Conservation (phyloP, 306 rosid genomes). For the Sesbania bispinosa region DNA sequence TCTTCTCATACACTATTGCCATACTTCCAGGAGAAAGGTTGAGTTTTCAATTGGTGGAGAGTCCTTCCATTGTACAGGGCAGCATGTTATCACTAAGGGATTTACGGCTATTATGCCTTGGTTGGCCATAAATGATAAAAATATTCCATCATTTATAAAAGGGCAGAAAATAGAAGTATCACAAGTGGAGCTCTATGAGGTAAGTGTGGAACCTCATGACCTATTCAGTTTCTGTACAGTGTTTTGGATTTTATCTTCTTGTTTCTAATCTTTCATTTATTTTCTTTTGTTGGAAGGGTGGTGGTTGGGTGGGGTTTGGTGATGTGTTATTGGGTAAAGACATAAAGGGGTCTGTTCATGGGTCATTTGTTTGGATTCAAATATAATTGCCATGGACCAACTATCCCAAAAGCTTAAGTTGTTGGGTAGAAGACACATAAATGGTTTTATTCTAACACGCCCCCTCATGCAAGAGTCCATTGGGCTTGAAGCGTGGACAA, state of each 20-base stretch:
- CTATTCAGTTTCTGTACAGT: constrained; percentile 5
- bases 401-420: no score
- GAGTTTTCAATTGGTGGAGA: constrained; percentile 82
- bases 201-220: constrained; percentile 25
- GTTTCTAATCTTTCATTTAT: background rate
- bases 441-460: no score
- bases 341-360: background rate
- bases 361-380: background rate
- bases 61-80: constrained; percentile 80
- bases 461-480: no score
- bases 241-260: background rate
- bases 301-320: background rate
- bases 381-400: no score
- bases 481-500: no score
- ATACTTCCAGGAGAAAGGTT: constrained; percentile 66
- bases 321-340: background rate
- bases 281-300: background rate
- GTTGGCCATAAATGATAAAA: constrained; percentile 85
- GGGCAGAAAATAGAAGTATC: constrained; percentile 78
- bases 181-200: constrained; percentile 86
- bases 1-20: constrained; percentile 22
- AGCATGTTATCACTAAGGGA: constrained; percentile 59
- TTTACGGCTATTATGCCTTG: constrained; percentile 92
- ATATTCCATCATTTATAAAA: constrained; percentile 68
- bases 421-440: no score